Base-by-base conservation (phyloP, 345 rosid genomes). In the Citrus reticulata region DNA sequence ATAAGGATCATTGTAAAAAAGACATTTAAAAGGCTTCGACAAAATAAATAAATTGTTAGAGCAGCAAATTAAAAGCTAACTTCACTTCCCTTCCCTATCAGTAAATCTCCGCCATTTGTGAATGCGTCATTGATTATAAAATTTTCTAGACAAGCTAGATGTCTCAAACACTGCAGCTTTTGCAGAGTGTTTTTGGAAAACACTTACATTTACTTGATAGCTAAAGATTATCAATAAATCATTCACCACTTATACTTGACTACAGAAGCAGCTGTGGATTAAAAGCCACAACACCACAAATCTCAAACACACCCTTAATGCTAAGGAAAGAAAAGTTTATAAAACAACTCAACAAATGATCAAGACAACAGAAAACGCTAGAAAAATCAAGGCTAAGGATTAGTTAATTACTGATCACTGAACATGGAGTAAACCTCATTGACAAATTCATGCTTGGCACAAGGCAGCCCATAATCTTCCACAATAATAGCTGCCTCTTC, bases 401-500 rank as follows among this genome's bases (percentile, higher is more conserved):
- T 65, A 76, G 61, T 60, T 16, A 62, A 76, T 83, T 80, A 92
- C 98, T 82, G 93, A 75, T 92, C 86, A 74, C 85, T 83, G 81
- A 95, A 90, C 84, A 90, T 81, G 9, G 95, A 93, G 66, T 78
- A 78, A 59, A 92, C 83, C 76, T 90, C 91, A 2, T 94, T 78
- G 32, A 85, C 74, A 79, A 95, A 87, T 72, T 95, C 92, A 75
- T 92, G 93, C 9, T 83, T 83, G 22, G 85, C 74, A 84, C 97
- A 95, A 79, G 95, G 91, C 82, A 93, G 97, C 70, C 80, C 91
- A 79, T 93, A 95, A 73, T 89, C 99, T 79, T 92, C 89, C 75
- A 95, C 97, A 74, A 93, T 78, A 40, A 88, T 90, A 71, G 88
- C 86, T 46, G 99, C 93, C 78, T 94, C 95, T 80, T 93, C 99